A percentile compares a stretch with the other conserved stretches of the same genome.
Conservation (phyloP, 2,329 filamentous ascomycete genomes). For the Fusarium subtropicale region DNA sequence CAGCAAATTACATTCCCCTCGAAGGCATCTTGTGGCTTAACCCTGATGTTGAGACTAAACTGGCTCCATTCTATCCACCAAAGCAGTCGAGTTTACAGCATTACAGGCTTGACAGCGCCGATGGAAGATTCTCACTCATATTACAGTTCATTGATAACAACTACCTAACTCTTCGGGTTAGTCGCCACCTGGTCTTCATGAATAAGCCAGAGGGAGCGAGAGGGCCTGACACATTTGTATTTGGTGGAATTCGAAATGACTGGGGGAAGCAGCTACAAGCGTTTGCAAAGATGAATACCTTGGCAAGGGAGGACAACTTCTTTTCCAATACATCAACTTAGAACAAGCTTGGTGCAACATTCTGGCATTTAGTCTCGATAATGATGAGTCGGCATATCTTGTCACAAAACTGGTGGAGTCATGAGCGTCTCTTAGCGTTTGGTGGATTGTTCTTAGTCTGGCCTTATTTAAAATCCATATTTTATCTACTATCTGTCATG, state of each 20-base stretch:
- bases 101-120: background rate
- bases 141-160: background rate
- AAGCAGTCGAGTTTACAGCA: background rate
- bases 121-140: background rate
- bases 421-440: background rate
- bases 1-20: background rate
- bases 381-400: background rate
- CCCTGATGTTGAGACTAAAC: background rate
- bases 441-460: background rate
- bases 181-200: conserved; percentile 6
- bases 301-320: background rate
- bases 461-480: background rate
- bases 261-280: background rate
- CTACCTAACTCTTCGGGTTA: conserved; percentile 1
- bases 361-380: background rate
- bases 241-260: conserved; percentile 14
- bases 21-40: background rate
- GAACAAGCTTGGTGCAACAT: accelerated
- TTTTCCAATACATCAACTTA: background rate
- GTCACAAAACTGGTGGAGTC: background rate
- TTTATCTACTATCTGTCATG: accelerated
- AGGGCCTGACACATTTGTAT: background rate
- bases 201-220: background rate
- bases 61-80: background rate
- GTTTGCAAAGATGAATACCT: background rate